Percentiles rank a stretch among this genome's conserved stretches.
Evolutionary conservation across 192 early-diverging fungal species (phyloP).

Genomic region (Rhizoclosmatium globosum): DNA sequence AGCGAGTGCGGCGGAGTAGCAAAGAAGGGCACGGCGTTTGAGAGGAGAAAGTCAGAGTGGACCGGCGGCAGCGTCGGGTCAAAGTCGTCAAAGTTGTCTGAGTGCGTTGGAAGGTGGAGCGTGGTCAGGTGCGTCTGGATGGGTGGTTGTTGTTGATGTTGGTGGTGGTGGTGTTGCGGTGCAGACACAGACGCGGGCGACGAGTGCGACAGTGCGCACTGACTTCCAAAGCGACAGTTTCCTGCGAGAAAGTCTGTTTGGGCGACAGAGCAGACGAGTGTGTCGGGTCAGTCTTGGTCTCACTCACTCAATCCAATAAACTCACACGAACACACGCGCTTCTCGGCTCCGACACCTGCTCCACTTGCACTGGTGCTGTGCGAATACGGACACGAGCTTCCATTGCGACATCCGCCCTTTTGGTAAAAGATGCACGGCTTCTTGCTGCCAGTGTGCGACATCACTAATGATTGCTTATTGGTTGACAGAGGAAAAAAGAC

Average conservation of each 20-base stretch:
- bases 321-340: conserved; percentile 15
- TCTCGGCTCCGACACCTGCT: background rate
- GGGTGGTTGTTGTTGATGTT: background rate
- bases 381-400: conserved; percentile 8
- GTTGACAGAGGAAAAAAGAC: too few relatives aligned
- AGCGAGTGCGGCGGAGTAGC: background rate
- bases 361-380: background rate
- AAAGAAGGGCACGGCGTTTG: conserved; percentile 9
- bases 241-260: conserved; percentile 29
- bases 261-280: background rate
- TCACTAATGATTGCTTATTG: too few relatives aligned
- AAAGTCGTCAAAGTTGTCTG: conserved; percentile 25
- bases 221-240: conserved; percentile 33
- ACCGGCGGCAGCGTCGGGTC: conserved; percentile 26
- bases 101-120: background rate
- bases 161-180: background rate
- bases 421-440: conserved; percentile 21
- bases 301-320: background rate
- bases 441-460: too few relatives aligned
- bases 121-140: background rate
- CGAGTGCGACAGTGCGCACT: conserved; percentile 29
- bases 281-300: background rate
- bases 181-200: background rate
- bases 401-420: conserved; percentile 25
- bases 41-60: conserved; percentile 27